Base-by-base conservation (phyloP, 2,329 filamentous ascomycete genomes). In the Colletotrichum shisoi region DNA sequence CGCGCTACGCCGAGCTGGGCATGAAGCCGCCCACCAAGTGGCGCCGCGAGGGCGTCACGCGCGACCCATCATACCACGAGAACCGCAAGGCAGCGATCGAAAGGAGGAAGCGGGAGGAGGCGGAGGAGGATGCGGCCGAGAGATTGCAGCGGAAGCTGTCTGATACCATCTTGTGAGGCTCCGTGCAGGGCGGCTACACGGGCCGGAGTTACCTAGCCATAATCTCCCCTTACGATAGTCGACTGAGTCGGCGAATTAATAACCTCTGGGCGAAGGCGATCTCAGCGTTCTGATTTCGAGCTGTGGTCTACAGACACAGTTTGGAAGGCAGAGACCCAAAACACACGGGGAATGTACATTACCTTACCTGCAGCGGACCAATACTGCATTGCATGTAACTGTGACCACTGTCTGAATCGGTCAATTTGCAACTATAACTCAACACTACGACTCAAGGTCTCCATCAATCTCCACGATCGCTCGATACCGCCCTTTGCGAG, bases 21-120 rank as follows among this genome's bases (percentile, higher is more conserved):
- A 78, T 83, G 72, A 89, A 88, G 77, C 87, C 87, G 57, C 88
- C 88, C 6, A 78, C 78, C 72, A 83, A 78, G 72, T 90, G 88
- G 87, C 84, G 87, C 62, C 75, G 76, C 9, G 84, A 85, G 75
- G 85, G 85, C 37, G 77, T 87, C 51, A 77, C 76, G 6, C 76
- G 83, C 40, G 80, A 83, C 52, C 79, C 79, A 7, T 72, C 70
- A 13, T 84, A 79, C 71, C 81, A 83, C 59, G 71, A 74, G 46
- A 78, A 72, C 69, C 76, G 73, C 60, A 70, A 72, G 61, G 71
- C 71, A 42, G 73, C 72, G 4, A 69, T 71, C 11, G 62, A 73
- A 69, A 52, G 70, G 44, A 73, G 73, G 70, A 70, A 71, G 66
- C 71, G 74, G 48, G 72, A 74, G 54, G 74, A 77, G 46, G 70